Evolutionary conservation across 768 basidiomycete species (phyloP).

Genomic region (Boletus patriciae): DNA sequence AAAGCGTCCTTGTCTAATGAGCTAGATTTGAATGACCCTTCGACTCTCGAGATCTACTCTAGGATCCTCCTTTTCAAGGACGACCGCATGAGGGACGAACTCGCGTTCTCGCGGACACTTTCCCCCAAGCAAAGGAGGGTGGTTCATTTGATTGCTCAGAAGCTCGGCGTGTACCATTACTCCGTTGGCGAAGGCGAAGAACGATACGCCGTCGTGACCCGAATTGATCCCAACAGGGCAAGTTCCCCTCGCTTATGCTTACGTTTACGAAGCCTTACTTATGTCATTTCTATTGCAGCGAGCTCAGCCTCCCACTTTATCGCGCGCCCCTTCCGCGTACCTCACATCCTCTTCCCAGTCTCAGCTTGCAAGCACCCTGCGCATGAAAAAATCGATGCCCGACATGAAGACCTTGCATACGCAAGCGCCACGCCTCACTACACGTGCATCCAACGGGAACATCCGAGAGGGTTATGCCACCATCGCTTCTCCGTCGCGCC

Average conservation of each 20-base stretch:
- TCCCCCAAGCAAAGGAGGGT: conserved; percentile 83
- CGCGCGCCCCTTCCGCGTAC: conserved; percentile 80
- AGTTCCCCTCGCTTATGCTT: conserved; percentile 32
- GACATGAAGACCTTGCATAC: conserved; percentile 88
- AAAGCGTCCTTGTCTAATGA: conserved; percentile 63
- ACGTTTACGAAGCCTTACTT: conserved; percentile 11
- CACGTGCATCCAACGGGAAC: conserved; percentile 85
- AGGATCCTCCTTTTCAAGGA: conserved; percentile 96
- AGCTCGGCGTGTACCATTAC: conserved; percentile 92
- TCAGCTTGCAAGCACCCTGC: conserved; percentile 54
- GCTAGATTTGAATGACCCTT: conserved; percentile 94
- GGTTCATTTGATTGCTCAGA: conserved; percentile 95
- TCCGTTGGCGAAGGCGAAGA: conserved; percentile 93
- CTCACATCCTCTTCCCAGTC: conserved; percentile 50
- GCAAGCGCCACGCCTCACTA: conserved; percentile 73
- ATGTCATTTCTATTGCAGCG: conserved; percentile 29
- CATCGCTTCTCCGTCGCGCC: conserved; percentile 78
- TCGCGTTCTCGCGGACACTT: conserved; percentile 91
- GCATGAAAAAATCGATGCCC: conserved; percentile 98
- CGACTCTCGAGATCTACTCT: conserved; percentile 96
- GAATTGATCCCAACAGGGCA: conserved; percentile 82
- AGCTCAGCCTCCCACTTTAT: conserved; percentile 60
- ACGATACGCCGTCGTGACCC: conserved; percentile 90
- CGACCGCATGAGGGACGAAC: conserved; percentile 94
- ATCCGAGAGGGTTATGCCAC: conserved; percentile 86